These are phyloP conservation scores for Cucumis cinereus DNA, from an alignment of 306 rosid species.

Conservation along the genomic window DNA sequence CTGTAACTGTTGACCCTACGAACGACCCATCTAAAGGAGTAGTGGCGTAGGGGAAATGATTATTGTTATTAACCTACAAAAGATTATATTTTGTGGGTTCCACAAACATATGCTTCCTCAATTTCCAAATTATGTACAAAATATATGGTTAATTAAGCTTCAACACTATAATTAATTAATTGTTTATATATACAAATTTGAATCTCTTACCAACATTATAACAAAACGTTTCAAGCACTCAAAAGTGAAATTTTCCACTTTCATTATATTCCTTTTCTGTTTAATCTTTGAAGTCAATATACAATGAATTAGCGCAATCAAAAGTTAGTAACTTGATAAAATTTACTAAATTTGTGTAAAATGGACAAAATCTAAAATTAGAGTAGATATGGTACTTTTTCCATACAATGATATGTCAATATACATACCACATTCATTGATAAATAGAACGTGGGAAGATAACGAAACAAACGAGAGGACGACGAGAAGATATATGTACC, in stretches of 20 bases:
- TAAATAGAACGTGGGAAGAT: not conserved
- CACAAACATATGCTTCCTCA: not conserved
- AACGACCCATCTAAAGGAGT: not conserved
- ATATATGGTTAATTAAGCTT: not conserved
- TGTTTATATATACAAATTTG: not conserved
- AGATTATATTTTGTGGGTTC: not conserved
- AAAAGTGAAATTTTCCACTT: not conserved
- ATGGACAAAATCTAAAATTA: not conserved
- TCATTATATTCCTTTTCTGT: not conserved
- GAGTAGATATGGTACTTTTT: not conserved
- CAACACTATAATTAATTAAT: not conserved
- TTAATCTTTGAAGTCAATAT: not conserved
- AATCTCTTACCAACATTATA: not conserved
- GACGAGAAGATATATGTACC: not conserved
- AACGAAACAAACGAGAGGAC: not conserved
- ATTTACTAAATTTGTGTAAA: not conserved
- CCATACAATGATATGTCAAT: not conserved
- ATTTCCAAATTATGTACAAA: not conserved
- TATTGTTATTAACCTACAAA: not conserved
- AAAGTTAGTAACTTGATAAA: not conserved
- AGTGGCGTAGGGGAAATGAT: not conserved
- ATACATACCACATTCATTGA: not conserved
- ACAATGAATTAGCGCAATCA: not conserved
- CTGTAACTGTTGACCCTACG: not conserved
- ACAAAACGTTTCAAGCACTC: not conserved